Base-by-base conservation (phyloP, 2,329 filamentous ascomycete genomes). In the Bimuria novae-zelandiae region DNA sequence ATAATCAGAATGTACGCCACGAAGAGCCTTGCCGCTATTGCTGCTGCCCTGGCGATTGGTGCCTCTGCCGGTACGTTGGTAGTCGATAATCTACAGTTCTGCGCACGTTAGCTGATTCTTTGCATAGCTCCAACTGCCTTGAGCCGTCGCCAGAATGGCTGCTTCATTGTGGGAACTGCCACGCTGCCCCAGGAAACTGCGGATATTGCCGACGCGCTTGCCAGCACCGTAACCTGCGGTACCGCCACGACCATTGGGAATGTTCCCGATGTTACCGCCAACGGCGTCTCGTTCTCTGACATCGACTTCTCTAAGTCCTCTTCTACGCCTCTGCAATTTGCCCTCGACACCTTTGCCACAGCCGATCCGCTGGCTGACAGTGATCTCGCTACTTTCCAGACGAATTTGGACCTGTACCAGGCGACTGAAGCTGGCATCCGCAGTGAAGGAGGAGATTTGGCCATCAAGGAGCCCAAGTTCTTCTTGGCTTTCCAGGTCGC, bases 391-490 rank as follows among this genome's bases (percentile, higher is more conserved):
- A 69, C 70, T 17, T 84, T 85, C 72, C 75, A 84, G 65, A 73
- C 83, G 61, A 65, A 76, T 56, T 76, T 85, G 37, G 79, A 84
- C 63, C 78, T 79, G 8, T 86, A 86, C 62, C 70, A 81, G 3
- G 83, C 84, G 0, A 86, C 84, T 4, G 84, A 86, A 69, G 82
- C 81, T 1, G 84, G 82, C 1, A 74, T 86, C 43, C 75, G 83
- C 17, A 82, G 79, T 19, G 77, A 79, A 6, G 79, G 77, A 8
- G 83, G 83, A 2, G 76, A 64, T 50, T 71, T 86, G 16, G 79
- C 76, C 1, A 81, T 86, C 71, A 85, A 86, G 70, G 80, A 82
- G 4, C 84, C 84, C 56, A 86, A 86, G 70, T 86, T 86, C 78
- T 86, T 86, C 68, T 67, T 86, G 36, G 73, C 79, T 54, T 81